Evolutionary conservation across 2,329 filamentous ascomycete species (phyloP), one percentile per base, ranked within the genome.

Genomic region (Ciborinia camelliae): DNA sequence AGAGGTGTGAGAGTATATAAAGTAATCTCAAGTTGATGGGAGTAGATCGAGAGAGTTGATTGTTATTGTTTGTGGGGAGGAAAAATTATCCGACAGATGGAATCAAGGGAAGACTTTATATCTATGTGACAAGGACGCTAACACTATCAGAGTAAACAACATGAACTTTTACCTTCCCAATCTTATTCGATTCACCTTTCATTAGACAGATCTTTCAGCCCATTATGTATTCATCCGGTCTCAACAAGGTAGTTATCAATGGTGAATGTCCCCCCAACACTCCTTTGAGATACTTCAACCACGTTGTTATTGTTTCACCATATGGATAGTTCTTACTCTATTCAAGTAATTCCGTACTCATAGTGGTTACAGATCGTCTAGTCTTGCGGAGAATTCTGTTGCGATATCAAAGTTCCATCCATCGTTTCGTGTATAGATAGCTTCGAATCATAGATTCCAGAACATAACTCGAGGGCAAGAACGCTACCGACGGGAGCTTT

Each of bases 301-400:
- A 63, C 23, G 23, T 39, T 41, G 47, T 48, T 20, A 41, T 32
- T 57, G 61, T 63, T 63, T 63, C 61, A 63, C 61, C 51, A 63
- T 35, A 57, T 14, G 39, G 35, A 26, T 63, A 57, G 61, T 45
- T 37, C 51, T 37, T 39, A 45, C 61, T 63, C n/a, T 30, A 57
- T 63, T 30, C 41, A 9, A 37, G 52, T 35, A 26, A 47, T 57
- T 57, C 8, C 1, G n/a, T 45, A 10, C 30, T 54, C 39, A 35
- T 45, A 28, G n/a, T 18, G 39, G 48, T 45, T 35, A 37, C 23
- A 35, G n/a, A 45, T 57, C 51, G 14, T 35, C 55, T 58, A 58
- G 28, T 47, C 12, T 18, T 26, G 41, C 61, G 51, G 61, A 57
- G 61, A 57, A 63, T 63, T 57, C 32, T 47, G 51, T 45, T 41